Percentiles rank a stretch among this genome's conserved stretches.
Conservation (phyloP, 2,329 filamentous ascomycete species). For the Colletotrichum camelliae region DNA sequence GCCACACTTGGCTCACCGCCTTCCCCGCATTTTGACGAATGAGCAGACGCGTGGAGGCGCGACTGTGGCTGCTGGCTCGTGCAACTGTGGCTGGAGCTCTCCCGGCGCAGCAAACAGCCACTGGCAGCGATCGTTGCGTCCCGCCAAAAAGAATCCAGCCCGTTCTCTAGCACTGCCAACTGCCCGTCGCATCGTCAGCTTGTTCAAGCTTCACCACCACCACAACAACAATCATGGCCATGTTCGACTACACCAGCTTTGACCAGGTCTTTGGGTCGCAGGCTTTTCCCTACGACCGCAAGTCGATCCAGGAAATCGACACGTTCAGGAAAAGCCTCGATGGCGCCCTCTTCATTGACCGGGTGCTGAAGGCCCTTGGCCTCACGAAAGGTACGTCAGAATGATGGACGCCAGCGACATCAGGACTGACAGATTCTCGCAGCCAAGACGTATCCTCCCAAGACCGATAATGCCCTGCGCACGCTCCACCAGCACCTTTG, state of each 20-base stretch:
- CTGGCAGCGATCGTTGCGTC: background rate
- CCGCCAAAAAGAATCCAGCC: background rate
- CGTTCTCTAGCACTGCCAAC: background rate
- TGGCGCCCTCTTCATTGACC: constrained; percentile 79
- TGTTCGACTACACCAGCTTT: constrained; percentile 72
- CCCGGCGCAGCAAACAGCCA: background rate
- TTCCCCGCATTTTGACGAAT: background rate
- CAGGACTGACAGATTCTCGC: constrained; percentile 19
- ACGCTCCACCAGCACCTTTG: constrained; percentile 75
- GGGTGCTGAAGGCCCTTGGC: constrained; percentile 72
- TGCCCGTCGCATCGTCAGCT: background rate
- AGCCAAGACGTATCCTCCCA: constrained; percentile 76
- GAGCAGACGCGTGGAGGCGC: background rate
- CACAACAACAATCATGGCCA: constrained; percentile 33
- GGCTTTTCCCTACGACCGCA: constrained; percentile 67
- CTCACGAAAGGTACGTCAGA: constrained; percentile 66
- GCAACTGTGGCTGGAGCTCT: constrained; percentile 10
- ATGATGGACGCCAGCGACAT: too few relatives aligned
- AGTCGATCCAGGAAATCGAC: constrained; percentile 67
- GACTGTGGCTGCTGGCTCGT: constrained; percentile 4
- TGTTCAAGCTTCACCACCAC: background rate
- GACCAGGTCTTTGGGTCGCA: constrained; percentile 70
- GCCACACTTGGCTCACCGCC: constrained; percentile 3
- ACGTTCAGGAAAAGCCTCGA: constrained; percentile 70
- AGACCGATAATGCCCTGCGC: constrained; percentile 69